Conservation (phyloP, 257 asterid species). For the Nyctanthes arbortristis region DNA sequence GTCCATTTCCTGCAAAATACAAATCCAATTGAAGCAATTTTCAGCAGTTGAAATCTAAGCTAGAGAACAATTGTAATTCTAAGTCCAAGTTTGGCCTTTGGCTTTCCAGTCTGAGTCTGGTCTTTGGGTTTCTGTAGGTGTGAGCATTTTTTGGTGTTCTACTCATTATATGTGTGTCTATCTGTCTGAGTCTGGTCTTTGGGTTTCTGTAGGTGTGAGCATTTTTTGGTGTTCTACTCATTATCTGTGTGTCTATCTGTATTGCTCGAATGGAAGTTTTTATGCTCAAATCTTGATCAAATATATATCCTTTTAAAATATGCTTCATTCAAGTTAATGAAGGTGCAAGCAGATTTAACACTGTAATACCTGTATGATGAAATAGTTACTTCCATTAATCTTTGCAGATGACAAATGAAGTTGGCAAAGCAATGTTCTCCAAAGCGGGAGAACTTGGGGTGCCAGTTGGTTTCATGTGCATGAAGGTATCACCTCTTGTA, state of each 20-base stretch:
- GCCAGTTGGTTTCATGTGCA: conserved; percentile 92
- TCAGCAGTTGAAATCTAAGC: too few relatives aligned
- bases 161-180: background rate
- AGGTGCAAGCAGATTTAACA: background rate
- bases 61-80: too few relatives aligned
- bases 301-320: background rate
- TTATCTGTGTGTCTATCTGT: background rate
- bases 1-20: background rate
- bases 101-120: too few relatives aligned
- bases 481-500: conserved; percentile 50
- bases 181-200: background rate
- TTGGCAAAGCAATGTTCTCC: conserved; percentile 74
- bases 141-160: background rate
- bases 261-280: background rate
- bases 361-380: conserved; percentile 10
- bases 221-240: background rate
- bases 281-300: background rate
- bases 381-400: conserved; percentile 1
- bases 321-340: background rate
- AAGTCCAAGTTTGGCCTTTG: background rate
- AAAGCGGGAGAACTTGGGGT: conserved; percentile 87
- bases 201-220: background rate
- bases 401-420: conserved; percentile 80
- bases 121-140: conserved; percentile 1
- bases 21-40: too few relatives aligned